These are phyloP conservation scores for Vanrija sp. DNA, from an alignment of 1,284 basidiomycete species.

Conservation along the genomic window DNA sequence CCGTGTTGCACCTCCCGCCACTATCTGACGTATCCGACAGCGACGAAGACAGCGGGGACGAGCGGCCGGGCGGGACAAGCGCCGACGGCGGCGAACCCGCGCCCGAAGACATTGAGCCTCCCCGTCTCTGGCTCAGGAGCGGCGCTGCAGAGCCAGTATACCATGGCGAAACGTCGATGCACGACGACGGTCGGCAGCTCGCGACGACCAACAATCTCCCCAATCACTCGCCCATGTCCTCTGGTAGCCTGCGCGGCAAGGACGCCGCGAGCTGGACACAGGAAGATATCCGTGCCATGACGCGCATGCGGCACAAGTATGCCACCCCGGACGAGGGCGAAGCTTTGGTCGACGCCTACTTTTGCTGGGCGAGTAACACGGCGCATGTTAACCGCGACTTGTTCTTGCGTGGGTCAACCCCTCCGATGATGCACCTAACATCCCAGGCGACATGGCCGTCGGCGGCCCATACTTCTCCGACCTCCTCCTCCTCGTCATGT, in stretches of 20 bases:
- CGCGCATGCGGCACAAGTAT: slow-evolving; percentile 19
- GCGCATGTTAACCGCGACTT: slow-evolving; percentile 13
- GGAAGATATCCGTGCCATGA: slow-evolving; percentile 14
- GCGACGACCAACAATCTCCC: not conserved
- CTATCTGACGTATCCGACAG: not conserved
- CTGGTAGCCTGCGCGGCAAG: too few species aligned
- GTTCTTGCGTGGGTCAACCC: slow-evolving; percentile 16
- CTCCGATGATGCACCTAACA: not conserved
- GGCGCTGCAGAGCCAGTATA: slow-evolving; percentile 8
- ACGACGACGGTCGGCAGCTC: slow-evolving; percentile 11
- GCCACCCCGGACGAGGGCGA: slow-evolving; percentile 23
- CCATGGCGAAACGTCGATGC: slow-evolving; percentile 19
- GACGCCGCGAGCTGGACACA: slow-evolving; percentile 14
- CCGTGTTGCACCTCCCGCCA: slow-evolving; percentile 14
- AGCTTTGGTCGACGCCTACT: slow-evolving; percentile 19
- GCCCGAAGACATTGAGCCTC: slow-evolving; percentile 16
- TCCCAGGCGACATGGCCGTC: slow-evolving; percentile 21
- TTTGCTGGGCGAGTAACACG: slow-evolving; percentile 20
- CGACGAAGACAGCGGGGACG: not conserved
- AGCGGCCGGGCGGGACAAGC: too few species aligned
- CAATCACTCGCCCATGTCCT: not conserved
- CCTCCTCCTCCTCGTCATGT: slow-evolving; percentile 21
- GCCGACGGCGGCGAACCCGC: not conserved
- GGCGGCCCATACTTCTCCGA: slow-evolving; percentile 23
- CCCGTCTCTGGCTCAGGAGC: slow-evolving; percentile 19